Percentiles rank a stretch among this genome's conserved stretches.
Conservation (phyloP, 495 filamentous ascomycete species). For the Penicillium salamii region DNA sequence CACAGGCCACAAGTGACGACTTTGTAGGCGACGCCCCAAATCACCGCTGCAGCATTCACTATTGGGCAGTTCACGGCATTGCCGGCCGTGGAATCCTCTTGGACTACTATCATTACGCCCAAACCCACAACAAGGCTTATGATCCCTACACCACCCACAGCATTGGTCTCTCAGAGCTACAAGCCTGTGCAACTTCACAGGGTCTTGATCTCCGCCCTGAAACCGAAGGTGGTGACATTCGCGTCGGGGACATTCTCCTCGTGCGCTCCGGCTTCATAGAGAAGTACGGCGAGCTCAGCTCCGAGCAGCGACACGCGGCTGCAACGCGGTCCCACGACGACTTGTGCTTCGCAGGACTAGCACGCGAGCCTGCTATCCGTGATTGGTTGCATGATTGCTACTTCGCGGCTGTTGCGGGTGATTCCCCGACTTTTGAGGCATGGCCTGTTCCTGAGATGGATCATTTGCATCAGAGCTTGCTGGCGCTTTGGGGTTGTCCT, state of each 20-base stretch:
- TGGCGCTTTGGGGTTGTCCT: conserved; percentile 63
- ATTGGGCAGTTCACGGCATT: conserved; percentile 45
- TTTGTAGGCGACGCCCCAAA: conserved; percentile 46
- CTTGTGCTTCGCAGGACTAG: conserved; percentile 53
- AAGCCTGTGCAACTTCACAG: conserved; percentile 53
- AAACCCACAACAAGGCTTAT: conserved; percentile 41
- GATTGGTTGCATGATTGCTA: conserved; percentile 68
- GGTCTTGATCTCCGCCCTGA: conserved; percentile 40
- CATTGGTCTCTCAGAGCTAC: conserved; percentile 58
- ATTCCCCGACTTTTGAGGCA: conserved; percentile 59
- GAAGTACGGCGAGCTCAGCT: conserved; percentile 43
- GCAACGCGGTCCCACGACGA: conserved; percentile 44
- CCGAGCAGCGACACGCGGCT: conserved; percentile 35
- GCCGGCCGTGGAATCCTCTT: conserved; percentile 50
- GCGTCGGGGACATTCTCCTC: conserved; percentile 64
- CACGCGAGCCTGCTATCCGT: conserved; percentile 55
- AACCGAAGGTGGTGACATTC: conserved; percentile 58
- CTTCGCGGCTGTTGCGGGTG: conserved; percentile 60
- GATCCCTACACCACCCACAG: conserved; percentile 57
- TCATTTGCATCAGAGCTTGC: conserved; percentile 58
- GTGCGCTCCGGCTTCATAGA: conserved; percentile 65
- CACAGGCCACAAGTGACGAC: conserved; percentile 40
- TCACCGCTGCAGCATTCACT: conserved; percentile 47
- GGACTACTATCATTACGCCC: conserved; percentile 45
- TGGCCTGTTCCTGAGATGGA: conserved; percentile 53